Base-by-base conservation (phyloP, 768 basidiomycete genomes). In the Pleurotus citrinopileatus region DNA sequence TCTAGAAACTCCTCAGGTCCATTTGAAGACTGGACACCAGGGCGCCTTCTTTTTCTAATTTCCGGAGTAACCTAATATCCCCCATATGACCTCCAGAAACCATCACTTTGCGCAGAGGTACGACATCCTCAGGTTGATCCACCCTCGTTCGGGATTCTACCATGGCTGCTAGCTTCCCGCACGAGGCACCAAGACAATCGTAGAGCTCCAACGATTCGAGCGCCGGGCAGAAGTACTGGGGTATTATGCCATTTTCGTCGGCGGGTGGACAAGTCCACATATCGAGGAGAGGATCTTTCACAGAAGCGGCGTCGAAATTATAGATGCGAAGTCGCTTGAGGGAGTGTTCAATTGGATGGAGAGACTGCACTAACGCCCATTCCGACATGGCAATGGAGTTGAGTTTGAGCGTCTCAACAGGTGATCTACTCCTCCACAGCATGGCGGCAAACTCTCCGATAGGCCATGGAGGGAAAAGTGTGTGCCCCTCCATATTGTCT, bases 161-260 rank as follows among this genome's bases (percentile, higher is more conserved):
- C 67, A 38, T 64, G 71, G 29, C 20, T 20, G 34, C 48, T 10
- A 50, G 48, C 15, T 20, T 34, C 19, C 48, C 48, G 9, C 26
- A 27, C 7, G 48, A 34, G 12, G 32, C 48, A 22, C 22, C 48
- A 32, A 50, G 20, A 23, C 48, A 50, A 12, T 50, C 48, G 32
- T 50, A 29, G 17, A 50, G 29, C 15, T 50, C 48, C 12, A 50
- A 32, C 12, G 17, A 20, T 13, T 50, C 48, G n/a, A 50, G 48
- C 19, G 4, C 23, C 4, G 48, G 32, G 48, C 48, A 50, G 48
- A 50, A 50, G 34, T 20, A 32, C 19, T 32, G 3, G 23, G 47
- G n/a, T n/a, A 29, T 4, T 7, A 4, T 29, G 32, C n/a, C 8
- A 25, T 22, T 13, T 27, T 22, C 32, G 5, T 26, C 4, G 23